Evolutionary conservation across 1,284 basidiomycete genomes (phyloP).

Genomic region (Ustilago cynodontis): DNA sequence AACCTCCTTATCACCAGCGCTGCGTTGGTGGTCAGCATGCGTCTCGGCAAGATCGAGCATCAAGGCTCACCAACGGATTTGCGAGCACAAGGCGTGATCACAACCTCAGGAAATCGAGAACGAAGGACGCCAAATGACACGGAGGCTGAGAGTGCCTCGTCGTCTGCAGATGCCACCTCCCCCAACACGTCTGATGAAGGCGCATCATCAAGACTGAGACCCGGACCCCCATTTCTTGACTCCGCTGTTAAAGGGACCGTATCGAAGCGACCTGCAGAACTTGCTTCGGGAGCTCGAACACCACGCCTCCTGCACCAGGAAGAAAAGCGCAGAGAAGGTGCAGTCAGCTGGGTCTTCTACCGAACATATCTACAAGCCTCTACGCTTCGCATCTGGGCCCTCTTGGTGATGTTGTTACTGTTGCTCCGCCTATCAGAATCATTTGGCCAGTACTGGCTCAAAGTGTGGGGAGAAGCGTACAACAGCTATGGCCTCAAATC

Average conservation of each 20-base stretch:
- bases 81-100: slow-evolving; percentile 13
- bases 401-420: slow-evolving; percentile 36
- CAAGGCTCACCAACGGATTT: slow-evolving; percentile 33
- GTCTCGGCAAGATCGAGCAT: slow-evolving; percentile 30
- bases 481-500: slow-evolving; percentile 11
- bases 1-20: slow-evolving; percentile 44
- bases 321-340: slow-evolving; percentile 52
- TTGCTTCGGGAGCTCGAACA: slow-evolving; percentile 32
- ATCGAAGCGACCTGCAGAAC: slow-evolving; percentile 7
- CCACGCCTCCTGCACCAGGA: slow-evolving; percentile 55
- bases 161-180: neutral
- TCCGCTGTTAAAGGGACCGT: neutral
- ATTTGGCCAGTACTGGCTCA: slow-evolving; percentile 61
- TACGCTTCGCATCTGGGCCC: slow-evolving; percentile 29
- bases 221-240: neutral
- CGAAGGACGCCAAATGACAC: neutral
- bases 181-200: neutral
- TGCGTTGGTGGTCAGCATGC: slow-evolving; percentile 57
- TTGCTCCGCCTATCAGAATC: slow-evolving; percentile 39
- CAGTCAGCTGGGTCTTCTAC: slow-evolving; percentile 52
- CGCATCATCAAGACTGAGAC: neutral
- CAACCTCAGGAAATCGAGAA: neutral
- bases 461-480: slow-evolving; percentile 62
- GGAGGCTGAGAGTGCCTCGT: neutral
- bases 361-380: slow-evolving; percentile 52